A percentile compares a stretch with the other conserved stretches of the same genome.
Conservation (phyloP, 2,329 filamentous ascomycete genomes). For the Allantophomopsis cytisporea region DNA sequence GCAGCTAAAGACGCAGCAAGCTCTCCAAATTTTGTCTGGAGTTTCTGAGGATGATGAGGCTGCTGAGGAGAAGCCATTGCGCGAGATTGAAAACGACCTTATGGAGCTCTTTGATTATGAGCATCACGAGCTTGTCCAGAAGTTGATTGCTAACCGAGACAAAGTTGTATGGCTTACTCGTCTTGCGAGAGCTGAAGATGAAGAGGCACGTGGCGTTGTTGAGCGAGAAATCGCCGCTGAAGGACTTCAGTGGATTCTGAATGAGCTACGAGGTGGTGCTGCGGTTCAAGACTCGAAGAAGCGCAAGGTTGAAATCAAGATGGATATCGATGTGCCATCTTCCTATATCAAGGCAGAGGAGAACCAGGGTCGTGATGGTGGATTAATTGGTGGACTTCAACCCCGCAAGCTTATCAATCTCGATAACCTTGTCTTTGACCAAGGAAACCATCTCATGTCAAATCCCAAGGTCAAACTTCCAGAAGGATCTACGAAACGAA, state of each 20-base stretch:
- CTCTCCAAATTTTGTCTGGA: slow-evolving; percentile 70
- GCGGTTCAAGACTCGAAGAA: slow-evolving; percentile 41
- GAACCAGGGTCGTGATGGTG: slow-evolving; percentile 47
- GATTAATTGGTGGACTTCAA: slow-evolving; percentile 69
- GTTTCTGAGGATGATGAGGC: slow-evolving; percentile 55
- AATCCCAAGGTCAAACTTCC: slow-evolving; percentile 90
- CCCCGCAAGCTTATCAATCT: slow-evolving; percentile 83
- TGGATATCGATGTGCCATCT: slow-evolving; percentile 73
- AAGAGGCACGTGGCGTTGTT: slow-evolving; percentile 60
- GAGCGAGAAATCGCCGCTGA: slow-evolving; percentile 88
- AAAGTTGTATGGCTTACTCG: slow-evolving; percentile 93
- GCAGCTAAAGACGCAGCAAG: slow-evolving; percentile 80
- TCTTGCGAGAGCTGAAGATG: slow-evolving; percentile 70
- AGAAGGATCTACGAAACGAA: slow-evolving; percentile 86
- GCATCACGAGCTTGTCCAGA: slow-evolving; percentile 82
- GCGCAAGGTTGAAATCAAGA: slow-evolving; percentile 76
- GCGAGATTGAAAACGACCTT: slow-evolving; percentile 94
- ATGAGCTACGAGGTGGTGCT: slow-evolving; percentile 71
- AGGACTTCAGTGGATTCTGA: slow-evolving; percentile 73
- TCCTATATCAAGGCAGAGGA: slow-evolving; percentile 36
- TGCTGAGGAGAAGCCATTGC: slow-evolving; percentile 70
- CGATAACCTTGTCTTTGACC: slow-evolving; percentile 92
- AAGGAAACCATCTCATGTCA: slow-evolving; percentile 99
- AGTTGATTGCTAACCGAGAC: slow-evolving; percentile 81
- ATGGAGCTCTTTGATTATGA: slow-evolving; percentile 99